Percentiles rank a stretch among this genome's conserved stretches.
Conservation (phyloP, 1,284 basidiomycete species). For the Naganishia albida region DNA sequence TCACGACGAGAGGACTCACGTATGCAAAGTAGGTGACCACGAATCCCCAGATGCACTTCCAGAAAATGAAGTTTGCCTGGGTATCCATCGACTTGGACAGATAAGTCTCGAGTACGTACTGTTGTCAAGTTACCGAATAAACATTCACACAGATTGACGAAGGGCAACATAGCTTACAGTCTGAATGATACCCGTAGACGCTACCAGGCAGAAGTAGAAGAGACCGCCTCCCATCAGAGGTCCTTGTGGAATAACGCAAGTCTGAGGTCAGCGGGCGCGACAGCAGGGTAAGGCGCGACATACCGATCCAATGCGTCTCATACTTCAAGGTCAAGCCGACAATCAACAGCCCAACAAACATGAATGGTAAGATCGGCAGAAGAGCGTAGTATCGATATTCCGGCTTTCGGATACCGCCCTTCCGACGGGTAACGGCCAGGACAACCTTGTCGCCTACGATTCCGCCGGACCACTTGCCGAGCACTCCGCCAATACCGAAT, state of each 20-base stretch:
- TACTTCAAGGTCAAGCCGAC: conserved; percentile 44
- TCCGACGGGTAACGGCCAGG: conserved; percentile 40
- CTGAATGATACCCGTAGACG: conserved; percentile 40
- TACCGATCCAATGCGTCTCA: conserved; percentile 47
- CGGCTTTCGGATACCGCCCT: conserved; percentile 45
- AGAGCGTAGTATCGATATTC: conserved; percentile 51
- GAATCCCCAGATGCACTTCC: conserved; percentile 52
- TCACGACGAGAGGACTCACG: conserved; percentile 9
- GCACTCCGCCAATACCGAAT: conserved; percentile 44
- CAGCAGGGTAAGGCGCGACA: conserved; percentile 6
- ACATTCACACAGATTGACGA: conserved; percentile 22
- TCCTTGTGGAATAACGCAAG: conserved; percentile 18
- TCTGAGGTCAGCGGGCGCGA: neutral
- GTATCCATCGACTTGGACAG: conserved; percentile 45
- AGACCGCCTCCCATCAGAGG: conserved; percentile 47
- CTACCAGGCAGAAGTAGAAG: conserved; percentile 45
- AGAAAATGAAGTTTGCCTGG: conserved; percentile 52
- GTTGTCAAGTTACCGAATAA: conserved; percentile 28
- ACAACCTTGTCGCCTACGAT: conserved; percentile 45
- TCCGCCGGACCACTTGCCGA: conserved; percentile 51
- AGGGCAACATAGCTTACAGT: conserved; percentile 31
- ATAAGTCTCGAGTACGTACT: conserved; percentile 51
- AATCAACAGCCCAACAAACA: conserved; percentile 45
- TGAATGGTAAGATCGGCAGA: conserved; percentile 40
- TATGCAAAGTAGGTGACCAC: conserved; percentile 49